phyloP scores from a whole-genome alignment of 768 basidiomycete species.

The Coprinopsis sp. region DNA sequence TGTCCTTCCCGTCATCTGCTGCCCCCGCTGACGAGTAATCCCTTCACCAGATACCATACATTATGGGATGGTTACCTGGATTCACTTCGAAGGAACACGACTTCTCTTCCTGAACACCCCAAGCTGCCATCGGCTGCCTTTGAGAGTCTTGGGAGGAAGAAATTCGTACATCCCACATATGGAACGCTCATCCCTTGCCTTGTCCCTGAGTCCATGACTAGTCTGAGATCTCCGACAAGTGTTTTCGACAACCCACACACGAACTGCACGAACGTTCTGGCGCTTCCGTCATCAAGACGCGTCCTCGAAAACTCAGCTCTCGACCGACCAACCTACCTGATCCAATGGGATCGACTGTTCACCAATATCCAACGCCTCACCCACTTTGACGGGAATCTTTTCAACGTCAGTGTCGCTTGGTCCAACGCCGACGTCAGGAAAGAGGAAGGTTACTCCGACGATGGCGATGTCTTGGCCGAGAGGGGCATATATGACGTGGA shows the following conservation, averaged over 20 bases:
- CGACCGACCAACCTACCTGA: no score
- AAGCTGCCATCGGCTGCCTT: slow-evolving; percentile 22
- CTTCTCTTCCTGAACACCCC: slow-evolving; percentile 21
- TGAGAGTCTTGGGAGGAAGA: slow-evolving; percentile 15
- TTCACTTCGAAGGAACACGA: neutral
- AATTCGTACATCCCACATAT: slow-evolving; percentile 33
- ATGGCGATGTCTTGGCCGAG: slow-evolving; percentile 30
- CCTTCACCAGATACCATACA: slow-evolving; percentile 2
- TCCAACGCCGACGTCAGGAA: slow-evolving; percentile 27
- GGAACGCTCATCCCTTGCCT: slow-evolving; percentile 31
- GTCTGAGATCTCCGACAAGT: neutral
- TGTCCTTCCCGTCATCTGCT: no score
- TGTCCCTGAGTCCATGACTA: slow-evolving; percentile 15
- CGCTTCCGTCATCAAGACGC: neutral
- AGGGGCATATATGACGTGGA: slow-evolving; percentile 34
- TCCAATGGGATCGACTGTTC: no score
- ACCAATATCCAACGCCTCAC: no score
- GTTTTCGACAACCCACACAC: neutral
- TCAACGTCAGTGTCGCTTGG: slow-evolving; percentile 37
- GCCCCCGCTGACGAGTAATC: no score
- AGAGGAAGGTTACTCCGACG: slow-evolving; percentile 21
- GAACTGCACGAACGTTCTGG: neutral
- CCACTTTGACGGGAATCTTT: slow-evolving; percentile 28
- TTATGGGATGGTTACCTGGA: slow-evolving; percentile 14
- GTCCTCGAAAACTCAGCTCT: no score